phyloP scores from a whole-genome alignment of 345 rosid genomes.

The Dimocarpus longan region DNA sequence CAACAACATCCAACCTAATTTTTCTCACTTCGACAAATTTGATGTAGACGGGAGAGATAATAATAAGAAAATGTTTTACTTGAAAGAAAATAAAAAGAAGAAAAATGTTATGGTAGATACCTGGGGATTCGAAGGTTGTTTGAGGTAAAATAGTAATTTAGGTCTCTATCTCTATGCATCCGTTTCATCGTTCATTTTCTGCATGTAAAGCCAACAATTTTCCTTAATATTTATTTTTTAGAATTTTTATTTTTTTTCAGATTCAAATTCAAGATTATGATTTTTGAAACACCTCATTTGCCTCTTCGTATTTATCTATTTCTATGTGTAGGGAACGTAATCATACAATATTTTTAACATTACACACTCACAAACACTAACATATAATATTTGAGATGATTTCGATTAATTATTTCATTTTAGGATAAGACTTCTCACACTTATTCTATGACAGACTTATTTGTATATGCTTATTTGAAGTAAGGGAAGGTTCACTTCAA shows the following conservation, averaged over 20 bases:
- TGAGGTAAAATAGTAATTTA: neutral
- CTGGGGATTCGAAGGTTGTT: conserved; percentile 42
- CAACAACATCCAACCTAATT: neutral
- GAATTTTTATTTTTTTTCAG: too few species aligned
- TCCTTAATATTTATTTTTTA: neutral
- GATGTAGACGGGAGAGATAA: neutral
- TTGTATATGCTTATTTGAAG: too few species aligned
- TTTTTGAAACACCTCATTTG: too few species aligned
- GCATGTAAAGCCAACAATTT: conserved; percentile 26
- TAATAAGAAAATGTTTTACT: conserved; percentile 12
- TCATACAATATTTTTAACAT: too few species aligned
- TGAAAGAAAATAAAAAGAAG: neutral
- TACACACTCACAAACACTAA: too few species aligned
- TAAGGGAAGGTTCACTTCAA: too few species aligned
- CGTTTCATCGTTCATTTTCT: conserved; percentile 40
- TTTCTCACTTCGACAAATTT: neutral
- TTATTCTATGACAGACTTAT: too few species aligned
- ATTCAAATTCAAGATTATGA: neutral
- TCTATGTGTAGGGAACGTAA: too few species aligned
- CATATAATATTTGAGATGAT: too few species aligned
- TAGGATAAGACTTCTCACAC: too few species aligned
- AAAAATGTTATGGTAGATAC: neutral
- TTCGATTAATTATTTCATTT: too few species aligned
- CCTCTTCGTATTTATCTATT: too few species aligned
- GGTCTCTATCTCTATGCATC: conserved; percentile 8